Conservation (phyloP, 2,329 filamentous ascomycete genomes). For the Fragosphaeria purpurea region DNA sequence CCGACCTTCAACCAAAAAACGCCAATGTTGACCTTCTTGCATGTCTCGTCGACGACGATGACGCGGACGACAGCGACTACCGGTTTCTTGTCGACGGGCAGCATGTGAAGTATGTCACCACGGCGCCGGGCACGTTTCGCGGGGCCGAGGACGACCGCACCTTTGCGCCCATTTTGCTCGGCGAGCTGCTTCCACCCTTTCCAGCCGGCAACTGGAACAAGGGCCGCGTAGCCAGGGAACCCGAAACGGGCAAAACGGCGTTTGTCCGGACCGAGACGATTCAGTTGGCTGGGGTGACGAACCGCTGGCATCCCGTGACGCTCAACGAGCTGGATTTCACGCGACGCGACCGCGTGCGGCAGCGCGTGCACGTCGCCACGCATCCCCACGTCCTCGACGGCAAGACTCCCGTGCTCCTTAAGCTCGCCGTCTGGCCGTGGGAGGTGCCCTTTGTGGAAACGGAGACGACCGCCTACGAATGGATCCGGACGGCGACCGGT, state of each 20-base stretch:
- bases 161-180: conserved; percentile 22
- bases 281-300: conserved; percentile 21
- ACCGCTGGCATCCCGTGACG: conserved; percentile 23
- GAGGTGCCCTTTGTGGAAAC: conserved; percentile 12
- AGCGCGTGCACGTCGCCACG: conserved; percentile 17
- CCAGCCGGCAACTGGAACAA: conserved; percentile 31
- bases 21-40: no score
- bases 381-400: conserved; percentile 7
- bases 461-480: conserved; percentile 17
- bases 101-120: conserved; percentile 31
- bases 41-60: no score
- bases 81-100: conserved; percentile 8
- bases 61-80: no score
- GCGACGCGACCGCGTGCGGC: conserved; percentile 14
- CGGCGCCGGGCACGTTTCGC: conserved; percentile 23
- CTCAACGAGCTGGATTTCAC: conserved; percentile 26
- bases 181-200: conserved; percentile 25
- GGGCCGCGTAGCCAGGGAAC: conserved; percentile 22
- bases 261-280: conserved; percentile 19
- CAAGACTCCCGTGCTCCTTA: conserved; percentile 11
- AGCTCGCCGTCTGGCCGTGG: conserved; percentile 17
- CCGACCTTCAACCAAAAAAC: no score
- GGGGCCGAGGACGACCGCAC: conserved; percentile 21
- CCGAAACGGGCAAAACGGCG: conserved; percentile 15
- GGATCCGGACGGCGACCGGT: conserved; percentile 11